Evolutionary conservation across 352 stramenopile species (phyloP), one percentile per base, ranked within the genome.

Genomic region (Globisporangium rhizosaccharum): DNA sequence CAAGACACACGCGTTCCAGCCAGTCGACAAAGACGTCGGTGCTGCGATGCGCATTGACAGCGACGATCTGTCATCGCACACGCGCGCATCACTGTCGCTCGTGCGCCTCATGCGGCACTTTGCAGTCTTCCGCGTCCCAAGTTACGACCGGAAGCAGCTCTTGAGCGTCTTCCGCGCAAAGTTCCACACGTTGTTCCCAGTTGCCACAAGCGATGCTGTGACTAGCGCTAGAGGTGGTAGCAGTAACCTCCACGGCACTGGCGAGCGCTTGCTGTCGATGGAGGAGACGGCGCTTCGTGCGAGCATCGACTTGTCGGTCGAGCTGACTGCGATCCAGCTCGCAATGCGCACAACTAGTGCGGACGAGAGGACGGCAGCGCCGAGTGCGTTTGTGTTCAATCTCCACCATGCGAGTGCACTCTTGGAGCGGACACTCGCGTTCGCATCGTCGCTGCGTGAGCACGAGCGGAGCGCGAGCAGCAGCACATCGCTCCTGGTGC

Each of bases 41-140:
- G 75, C 63, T 17, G 62, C 60, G 1, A 79, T 83, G 66, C 62
- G 66, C 9, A 33, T 73, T 2, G 59, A 68, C 18, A 36, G 20
- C 0, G 14, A 49, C 44, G 44, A 49, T 10, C 11, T 14, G 33
- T 9, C 2, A 0, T 45, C 55, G 9, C 51, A 30, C 7, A 12
- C 52, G 9, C 25, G 46, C 1, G 5, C 66, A 0, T 25, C 67
- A 0, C 17, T 26, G 10, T 20, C 44, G 14, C 20, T 66, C 5
- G 23, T 51, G n/a, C 66, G 76, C 1, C 72, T 85, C 1, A 26
- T 85, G 33, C 70, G 76, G 1, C 76, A 88, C 45, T 88, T 87
- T 59, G 30, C 53, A 15, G 67, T 89, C 6, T 57, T 89, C n/a
- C 52, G 67, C 23, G 57, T 73, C 11, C 75, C 75, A 4, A 62